Evolutionary conservation across 2,329 filamentous ascomycete species (phyloP).

Genomic region (Fusarium sp.): DNA sequence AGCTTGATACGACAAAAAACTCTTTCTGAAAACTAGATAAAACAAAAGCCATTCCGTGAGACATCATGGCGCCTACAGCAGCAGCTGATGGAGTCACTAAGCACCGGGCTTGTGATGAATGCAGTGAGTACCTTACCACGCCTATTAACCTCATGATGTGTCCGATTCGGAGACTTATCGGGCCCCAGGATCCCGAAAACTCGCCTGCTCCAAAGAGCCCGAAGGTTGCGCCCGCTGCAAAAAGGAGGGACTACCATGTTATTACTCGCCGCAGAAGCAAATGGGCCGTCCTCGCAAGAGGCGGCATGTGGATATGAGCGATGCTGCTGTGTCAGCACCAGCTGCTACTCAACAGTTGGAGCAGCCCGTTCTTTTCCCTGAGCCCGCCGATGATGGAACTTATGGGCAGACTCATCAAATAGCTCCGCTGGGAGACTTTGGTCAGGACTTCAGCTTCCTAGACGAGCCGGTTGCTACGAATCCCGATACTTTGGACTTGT

Average conservation of each 20-base stretch:
- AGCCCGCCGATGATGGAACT: slow-evolving; percentile 9
- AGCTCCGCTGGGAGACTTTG: slow-evolving; percentile 37
- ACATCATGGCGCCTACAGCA: slow-evolving; percentile 43
- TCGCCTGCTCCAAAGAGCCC: slow-evolving; percentile 75
- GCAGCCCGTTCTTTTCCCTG: slow-evolving; percentile 9
- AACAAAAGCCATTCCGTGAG: background rate
- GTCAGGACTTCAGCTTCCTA: slow-evolving; percentile 56
- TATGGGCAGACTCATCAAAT: slow-evolving; percentile 22
- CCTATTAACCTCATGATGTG: slow-evolving; percentile 9
- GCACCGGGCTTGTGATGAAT: slow-evolving; percentile 77
- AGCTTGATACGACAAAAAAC: background rate
- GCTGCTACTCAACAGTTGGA: slow-evolving; percentile 12
- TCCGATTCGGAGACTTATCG: slow-evolving; percentile 50
- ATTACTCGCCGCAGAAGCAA: slow-evolving; percentile 75
- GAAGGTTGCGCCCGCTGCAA: slow-evolving; percentile 72
- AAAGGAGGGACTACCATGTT: slow-evolving; percentile 69
- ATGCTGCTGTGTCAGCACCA: slow-evolving; percentile 37
- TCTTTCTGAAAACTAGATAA: background rate
- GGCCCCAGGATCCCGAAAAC: slow-evolving; percentile 70
- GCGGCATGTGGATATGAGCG: slow-evolving; percentile 56
- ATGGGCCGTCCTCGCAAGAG: slow-evolving; percentile 77
- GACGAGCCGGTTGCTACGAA: slow-evolving; percentile 48
- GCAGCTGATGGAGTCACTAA: slow-evolving; percentile 57
- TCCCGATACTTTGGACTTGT: slow-evolving; percentile 57
- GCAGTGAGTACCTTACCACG: slow-evolving; percentile 64